Conservation (phyloP, 371 early-diverging fungal species). For the Conidiobolus incongruus region DNA sequence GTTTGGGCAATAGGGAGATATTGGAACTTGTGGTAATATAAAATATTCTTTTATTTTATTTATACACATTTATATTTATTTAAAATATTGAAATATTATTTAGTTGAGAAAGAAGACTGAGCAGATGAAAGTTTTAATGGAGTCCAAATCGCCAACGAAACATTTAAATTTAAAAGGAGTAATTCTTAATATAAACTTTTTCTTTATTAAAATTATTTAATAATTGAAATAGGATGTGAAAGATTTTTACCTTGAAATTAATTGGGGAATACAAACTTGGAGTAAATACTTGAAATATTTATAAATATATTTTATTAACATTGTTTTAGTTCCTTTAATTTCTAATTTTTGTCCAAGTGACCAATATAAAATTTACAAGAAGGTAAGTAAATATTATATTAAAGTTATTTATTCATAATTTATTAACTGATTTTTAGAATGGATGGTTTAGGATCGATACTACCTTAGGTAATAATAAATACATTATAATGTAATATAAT, state of each 20-base stretch:
- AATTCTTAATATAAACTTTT: no score
- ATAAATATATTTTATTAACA: background rate
- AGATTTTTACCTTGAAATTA: background rate
- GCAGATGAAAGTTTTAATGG: no score
- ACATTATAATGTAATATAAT: no score
- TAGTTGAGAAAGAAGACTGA: no score
- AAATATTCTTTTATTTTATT: background rate
- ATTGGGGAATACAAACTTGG: background rate
- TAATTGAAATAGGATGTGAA: background rate
- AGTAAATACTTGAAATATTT: no score
- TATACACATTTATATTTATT: no score
- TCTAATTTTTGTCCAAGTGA: background rate
- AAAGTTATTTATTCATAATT: no score
- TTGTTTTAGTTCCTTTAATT: background rate
- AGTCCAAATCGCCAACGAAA: no score
- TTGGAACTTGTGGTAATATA: background rate
- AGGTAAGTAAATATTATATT: background rate
- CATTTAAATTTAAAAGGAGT: no score
- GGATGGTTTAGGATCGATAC: background rate
- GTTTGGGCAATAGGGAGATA: background rate
- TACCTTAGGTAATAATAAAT: background rate
- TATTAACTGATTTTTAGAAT: no score
- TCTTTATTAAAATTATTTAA: no score
- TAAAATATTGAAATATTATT: no score
- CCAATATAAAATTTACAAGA: background rate